Evolutionary conservation across 805 yeast species (phyloP).

Genomic region (Priceomyces castillae): DNA sequence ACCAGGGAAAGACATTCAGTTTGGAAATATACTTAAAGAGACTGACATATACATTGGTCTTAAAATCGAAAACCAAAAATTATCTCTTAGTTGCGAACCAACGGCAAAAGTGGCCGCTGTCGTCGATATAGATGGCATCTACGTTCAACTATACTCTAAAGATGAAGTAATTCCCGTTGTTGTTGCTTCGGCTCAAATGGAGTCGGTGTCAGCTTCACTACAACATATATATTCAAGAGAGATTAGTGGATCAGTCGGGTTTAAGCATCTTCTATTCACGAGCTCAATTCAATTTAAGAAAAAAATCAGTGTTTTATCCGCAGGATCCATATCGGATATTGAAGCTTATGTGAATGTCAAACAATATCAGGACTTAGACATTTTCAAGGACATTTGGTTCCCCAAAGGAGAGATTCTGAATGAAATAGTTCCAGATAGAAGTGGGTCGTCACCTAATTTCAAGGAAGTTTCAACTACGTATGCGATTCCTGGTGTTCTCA

Average conservation of each 20-base stretch:
- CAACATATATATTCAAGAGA: slow-evolving; percentile 92
- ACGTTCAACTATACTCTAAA: slow-evolving; percentile 54
- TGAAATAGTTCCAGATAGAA: slow-evolving; percentile 21
- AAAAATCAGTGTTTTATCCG: slow-evolving; percentile 41
- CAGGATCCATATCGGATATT: slow-evolving; percentile 54
- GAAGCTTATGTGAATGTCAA: slow-evolving; percentile 68
- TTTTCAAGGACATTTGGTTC: slow-evolving; percentile 82
- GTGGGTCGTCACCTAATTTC: slow-evolving; percentile 45
- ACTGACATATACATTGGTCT: slow-evolving; percentile 63
- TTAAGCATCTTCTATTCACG: slow-evolving; percentile 46
- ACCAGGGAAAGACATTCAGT: slow-evolving; percentile 35
- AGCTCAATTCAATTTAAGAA: slow-evolving; percentile 47
- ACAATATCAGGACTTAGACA: slow-evolving; percentile 81
- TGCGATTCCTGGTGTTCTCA: slow-evolving; percentile 73
- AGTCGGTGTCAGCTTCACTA: slow-evolving; percentile 63
- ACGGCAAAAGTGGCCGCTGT: slow-evolving; percentile 89
- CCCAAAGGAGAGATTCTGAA: slow-evolving; percentile 31
- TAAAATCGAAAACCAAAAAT: slow-evolving; percentile 66
- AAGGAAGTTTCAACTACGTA: slow-evolving; percentile 59
- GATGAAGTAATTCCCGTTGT: slow-evolving; percentile 38
- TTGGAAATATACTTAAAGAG: slow-evolving; percentile 43
- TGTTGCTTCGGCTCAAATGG: slow-evolving; percentile 46
- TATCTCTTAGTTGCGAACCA: slow-evolving; percentile 88
- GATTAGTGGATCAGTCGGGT: slow-evolving; percentile 66
- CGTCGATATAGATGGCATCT: slow-evolving; percentile 69